Conservation (phyloP, 169 alveolate species). For the Besnoitia besnoiti region DNA sequence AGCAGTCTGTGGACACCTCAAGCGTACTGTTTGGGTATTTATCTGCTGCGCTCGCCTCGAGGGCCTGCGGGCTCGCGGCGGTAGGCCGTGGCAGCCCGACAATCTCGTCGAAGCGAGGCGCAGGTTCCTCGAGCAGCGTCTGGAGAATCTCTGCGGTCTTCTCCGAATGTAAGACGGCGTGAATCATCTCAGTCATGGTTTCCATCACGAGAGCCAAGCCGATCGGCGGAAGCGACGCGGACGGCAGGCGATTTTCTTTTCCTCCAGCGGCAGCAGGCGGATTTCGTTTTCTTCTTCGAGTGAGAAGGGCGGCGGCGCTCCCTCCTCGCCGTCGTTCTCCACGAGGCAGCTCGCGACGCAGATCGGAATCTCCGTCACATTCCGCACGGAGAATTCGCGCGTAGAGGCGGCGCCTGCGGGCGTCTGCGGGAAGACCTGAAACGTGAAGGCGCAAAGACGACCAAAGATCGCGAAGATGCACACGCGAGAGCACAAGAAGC, state of each 20-base stretch:
- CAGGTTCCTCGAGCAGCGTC: background rate
- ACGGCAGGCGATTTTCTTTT: background rate
- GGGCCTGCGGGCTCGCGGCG: no score
- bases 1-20: no score
- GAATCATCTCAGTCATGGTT: background rate
- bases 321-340: background rate
- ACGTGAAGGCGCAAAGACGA: background rate
- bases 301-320: background rate
- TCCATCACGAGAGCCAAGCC: background rate
- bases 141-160: background rate
- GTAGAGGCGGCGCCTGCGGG: background rate
- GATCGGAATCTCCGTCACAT: slow-evolving; percentile 21
- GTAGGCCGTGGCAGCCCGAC: no score
- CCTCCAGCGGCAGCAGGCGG: background rate
- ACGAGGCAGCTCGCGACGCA: background rate
- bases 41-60: no score
- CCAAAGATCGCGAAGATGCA: no score
- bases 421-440: slow-evolving; percentile 29
- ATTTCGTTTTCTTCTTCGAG: background rate
- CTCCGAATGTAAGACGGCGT: background rate
- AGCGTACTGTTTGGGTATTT: no score
- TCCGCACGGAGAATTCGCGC: background rate
- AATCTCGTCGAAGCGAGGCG: background rate
- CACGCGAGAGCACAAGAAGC: no score
- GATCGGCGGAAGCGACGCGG: background rate